These are phyloP conservation scores for Fraxinus anomala DNA, from an alignment of 257 asterid species.

Conservation along the genomic window DNA sequence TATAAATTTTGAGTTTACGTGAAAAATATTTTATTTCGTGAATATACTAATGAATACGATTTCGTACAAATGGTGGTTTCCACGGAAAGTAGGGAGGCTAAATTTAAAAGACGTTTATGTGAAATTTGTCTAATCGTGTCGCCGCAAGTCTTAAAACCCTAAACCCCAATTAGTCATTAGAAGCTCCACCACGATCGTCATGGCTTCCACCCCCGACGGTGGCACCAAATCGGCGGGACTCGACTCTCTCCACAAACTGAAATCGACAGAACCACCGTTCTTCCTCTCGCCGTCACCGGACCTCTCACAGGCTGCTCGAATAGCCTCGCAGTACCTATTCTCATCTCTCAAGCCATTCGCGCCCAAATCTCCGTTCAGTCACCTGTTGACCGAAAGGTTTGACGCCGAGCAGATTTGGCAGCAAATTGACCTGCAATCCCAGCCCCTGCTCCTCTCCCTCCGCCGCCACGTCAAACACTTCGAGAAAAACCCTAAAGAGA, in stretches of 20 bases:
- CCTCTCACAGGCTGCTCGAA: conserved; percentile 66
- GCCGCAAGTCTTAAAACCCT: conserved; percentile 29
- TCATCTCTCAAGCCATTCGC: conserved; percentile 58
- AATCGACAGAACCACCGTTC: conserved; percentile 61
- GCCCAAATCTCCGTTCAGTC: conserved; percentile 60
- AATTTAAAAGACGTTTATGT: too few species aligned
- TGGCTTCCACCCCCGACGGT: conserved; percentile 33
- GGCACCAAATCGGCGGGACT: conserved; percentile 18
- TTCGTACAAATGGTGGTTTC: too few species aligned
- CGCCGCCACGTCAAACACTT: conserved; percentile 60
- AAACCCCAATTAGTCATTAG: conserved; percentile 22
- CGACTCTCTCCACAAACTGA: conserved; percentile 59
- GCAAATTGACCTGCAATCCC: conserved; percentile 85
- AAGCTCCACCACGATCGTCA: conserved; percentile 22
- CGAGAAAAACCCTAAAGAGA: conserved; percentile 66
- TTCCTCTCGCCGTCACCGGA: conserved; percentile 72
- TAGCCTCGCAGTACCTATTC: conserved; percentile 62
- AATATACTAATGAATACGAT: too few species aligned
- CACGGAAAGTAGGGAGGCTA: too few species aligned
- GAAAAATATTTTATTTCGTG: too few species aligned
- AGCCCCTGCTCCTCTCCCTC: conserved; percentile 63
- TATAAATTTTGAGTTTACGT: too few species aligned
- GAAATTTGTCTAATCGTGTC: background rate
- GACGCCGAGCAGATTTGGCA: conserved; percentile 92
- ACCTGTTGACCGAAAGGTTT: conserved; percentile 61